Percentiles rank a stretch among this genome's conserved stretches.
Conservation (phyloP, 345 rosid species). For the Mallotus nudiflorus region DNA sequence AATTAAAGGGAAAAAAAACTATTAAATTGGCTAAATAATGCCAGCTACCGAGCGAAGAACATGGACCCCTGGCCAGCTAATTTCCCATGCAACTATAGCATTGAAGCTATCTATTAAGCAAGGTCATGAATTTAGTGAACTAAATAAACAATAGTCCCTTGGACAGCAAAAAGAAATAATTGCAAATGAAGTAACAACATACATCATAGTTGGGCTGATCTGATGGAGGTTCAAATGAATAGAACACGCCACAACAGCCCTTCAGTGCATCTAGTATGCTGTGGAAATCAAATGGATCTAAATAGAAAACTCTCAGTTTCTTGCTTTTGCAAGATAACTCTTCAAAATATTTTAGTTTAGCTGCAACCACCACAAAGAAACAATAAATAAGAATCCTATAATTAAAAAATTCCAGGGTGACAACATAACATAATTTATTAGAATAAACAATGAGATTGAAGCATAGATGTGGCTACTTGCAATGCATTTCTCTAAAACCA, state of each 20-base stretch:
- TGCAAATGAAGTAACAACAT: background rate
- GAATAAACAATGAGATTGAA: background rate
- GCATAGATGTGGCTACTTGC: background rate
- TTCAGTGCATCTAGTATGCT: slow-evolving; percentile 51
- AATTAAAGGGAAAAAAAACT: too few relatives aligned
- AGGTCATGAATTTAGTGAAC: background rate
- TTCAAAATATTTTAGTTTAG: slow-evolving; percentile 23
- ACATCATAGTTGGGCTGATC: slow-evolving; percentile 57
- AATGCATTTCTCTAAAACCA: background rate
- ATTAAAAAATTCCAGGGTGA: background rate
- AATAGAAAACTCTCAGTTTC: slow-evolving; percentile 45
- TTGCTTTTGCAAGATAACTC: slow-evolving; percentile 22
- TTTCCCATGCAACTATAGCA: too few relatives aligned
- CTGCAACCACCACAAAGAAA: slow-evolving; percentile 12
- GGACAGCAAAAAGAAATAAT: background rate
- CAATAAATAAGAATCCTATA: background rate
- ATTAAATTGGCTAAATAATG: too few relatives aligned
- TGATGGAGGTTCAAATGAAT: slow-evolving; percentile 49
- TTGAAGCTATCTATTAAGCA: too few relatives aligned
- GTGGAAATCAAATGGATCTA: slow-evolving; percentile 63
- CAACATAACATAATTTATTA: background rate
- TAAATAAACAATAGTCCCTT: background rate
- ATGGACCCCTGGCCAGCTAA: too few relatives aligned
- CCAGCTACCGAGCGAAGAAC: too few relatives aligned
- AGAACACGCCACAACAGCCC: slow-evolving; percentile 62